phyloP scores from a whole-genome alignment of 768 basidiomycete species.

The Kondoa malvinella region DNA sequence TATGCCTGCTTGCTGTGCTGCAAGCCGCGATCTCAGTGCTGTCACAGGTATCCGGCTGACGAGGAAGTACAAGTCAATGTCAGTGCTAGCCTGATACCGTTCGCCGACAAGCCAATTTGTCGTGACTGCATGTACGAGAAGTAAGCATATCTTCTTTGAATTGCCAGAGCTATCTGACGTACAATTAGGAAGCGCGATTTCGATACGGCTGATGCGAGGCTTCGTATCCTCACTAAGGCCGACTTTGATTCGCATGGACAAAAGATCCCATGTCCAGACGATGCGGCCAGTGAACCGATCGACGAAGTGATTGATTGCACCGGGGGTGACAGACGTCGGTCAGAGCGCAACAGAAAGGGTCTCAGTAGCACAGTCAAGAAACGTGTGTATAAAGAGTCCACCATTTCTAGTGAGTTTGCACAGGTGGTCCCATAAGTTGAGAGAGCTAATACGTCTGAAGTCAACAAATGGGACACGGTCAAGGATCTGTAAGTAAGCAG shows the following conservation, averaged over 20 bases:
- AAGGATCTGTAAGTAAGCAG: constrained; percentile 66
- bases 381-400: constrained; percentile 33
- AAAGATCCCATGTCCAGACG: background rate
- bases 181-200: background rate
- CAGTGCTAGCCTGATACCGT: background rate
- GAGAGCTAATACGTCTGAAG: constrained; percentile 27
- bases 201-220: background rate
- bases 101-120: background rate
- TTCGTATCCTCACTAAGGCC: background rate
- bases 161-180: background rate
- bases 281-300: background rate
- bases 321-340: background rate
- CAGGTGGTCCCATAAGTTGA: background rate
- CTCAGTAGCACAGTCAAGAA: constrained; percentile 39
- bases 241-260: background rate
- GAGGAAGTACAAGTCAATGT: constrained; percentile 41
- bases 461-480: constrained; percentile 51
- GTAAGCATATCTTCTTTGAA: background rate
- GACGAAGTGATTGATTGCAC: background rate
- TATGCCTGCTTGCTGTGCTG: background rate
- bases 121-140: background rate
- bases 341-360: background rate
- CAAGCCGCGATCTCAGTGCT: background rate
- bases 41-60: constrained; percentile 24
- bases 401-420: background rate